Conservation (phyloP, 768 basidiomycete species). For the Tylopilus sp. region DNA sequence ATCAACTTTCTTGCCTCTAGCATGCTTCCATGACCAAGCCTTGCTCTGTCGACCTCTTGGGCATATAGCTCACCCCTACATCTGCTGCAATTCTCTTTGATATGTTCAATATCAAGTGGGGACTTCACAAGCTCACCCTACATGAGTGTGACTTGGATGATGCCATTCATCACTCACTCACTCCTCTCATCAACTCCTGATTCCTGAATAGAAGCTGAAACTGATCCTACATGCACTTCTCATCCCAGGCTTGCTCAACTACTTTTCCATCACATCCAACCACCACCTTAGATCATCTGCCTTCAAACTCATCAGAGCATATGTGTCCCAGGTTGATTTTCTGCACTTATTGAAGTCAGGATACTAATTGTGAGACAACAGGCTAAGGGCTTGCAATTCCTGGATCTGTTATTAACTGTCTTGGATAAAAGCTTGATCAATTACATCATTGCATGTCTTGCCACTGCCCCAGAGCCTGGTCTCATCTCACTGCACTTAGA, state of each 20-base stretch:
- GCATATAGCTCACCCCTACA: constrained; percentile 66
- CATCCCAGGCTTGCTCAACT: constrained; percentile 75
- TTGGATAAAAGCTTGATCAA: constrained; percentile 86
- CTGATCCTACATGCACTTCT: constrained; percentile 87
- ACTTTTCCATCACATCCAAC: constrained; percentile 85
- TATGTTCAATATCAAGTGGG: constrained; percentile 91
- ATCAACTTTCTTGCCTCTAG: constrained; percentile 36
- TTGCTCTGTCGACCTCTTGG: constrained; percentile 74
- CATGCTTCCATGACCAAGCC: constrained; percentile 55
- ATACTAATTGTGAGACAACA: constrained; percentile 27
- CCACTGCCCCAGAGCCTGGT: constrained; percentile 36
- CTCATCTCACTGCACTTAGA: constrained; percentile 84
- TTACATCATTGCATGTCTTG: constrained; percentile 68
- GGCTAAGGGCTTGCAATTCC: constrained; percentile 76
- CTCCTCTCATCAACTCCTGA: not conserved
- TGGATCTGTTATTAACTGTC: constrained; percentile 84
- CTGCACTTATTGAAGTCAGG: not conserved
- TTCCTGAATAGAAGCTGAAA: constrained; percentile 62
- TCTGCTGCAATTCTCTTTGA: constrained; percentile 83
- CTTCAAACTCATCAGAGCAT: constrained; percentile 78
- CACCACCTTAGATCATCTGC: constrained; percentile 71
- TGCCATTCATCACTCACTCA: constrained; percentile 42
- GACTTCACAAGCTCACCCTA: constrained; percentile 78
- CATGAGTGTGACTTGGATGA: constrained; percentile 88
- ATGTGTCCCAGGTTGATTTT: constrained; percentile 59